phyloP scores from a whole-genome alignment of 371 early-diverging fungal genomes.

The Syncephalastrum contaminatum region DNA sequence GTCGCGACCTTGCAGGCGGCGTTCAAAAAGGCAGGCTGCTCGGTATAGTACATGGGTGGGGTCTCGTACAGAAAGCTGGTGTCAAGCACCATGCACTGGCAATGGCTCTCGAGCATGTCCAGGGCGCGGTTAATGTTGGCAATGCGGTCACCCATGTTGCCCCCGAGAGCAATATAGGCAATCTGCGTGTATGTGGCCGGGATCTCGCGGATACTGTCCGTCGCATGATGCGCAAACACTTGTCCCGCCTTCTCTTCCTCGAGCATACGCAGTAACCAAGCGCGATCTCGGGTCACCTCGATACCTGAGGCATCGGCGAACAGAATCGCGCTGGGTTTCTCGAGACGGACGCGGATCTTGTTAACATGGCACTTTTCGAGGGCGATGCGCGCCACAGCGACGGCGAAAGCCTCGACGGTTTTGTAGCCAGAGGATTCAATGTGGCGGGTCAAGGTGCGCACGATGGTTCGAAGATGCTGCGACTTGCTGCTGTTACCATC shows the following conservation, averaged over 20 bases:
- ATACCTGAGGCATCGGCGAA: slow-evolving; percentile 92
- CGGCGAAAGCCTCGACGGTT: slow-evolving; percentile 83
- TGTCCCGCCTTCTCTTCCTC: slow-evolving; percentile 35
- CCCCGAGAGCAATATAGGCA: slow-evolving; percentile 85
- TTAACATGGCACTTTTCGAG: slow-evolving; percentile 81
- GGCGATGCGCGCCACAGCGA: slow-evolving; percentile 68
- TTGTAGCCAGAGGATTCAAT: slow-evolving; percentile 77
- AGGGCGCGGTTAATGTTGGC: slow-evolving; percentile 80
- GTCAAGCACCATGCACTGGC: slow-evolving; percentile 68
- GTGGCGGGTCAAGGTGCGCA: slow-evolving; percentile 68
- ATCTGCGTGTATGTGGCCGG: slow-evolving; percentile 40
- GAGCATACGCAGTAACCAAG: slow-evolving; percentile 41
- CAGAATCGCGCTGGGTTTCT: slow-evolving; percentile 90
- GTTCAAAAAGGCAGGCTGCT: slow-evolving; percentile 93
- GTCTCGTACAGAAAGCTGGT: slow-evolving; percentile 97
- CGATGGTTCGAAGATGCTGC: slow-evolving; percentile 85
- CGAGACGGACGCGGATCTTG: slow-evolving; percentile 83
- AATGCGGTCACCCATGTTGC: slow-evolving; percentile 87
- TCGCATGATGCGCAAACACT: slow-evolving; percentile 28
- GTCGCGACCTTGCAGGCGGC: slow-evolving; percentile 85
- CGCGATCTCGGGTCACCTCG: slow-evolving; percentile 79
- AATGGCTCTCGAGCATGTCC: slow-evolving; percentile 50
- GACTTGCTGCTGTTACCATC: slow-evolving; percentile 58
- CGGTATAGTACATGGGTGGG: slow-evolving; percentile 91
- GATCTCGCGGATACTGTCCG: slow-evolving; percentile 23